Percentiles rank a stretch among this genome's conserved stretches.
These are phyloP conservation scores for Microascus cirrosus DNA, from an alignment of 2,329 filamentous ascomycete species.

Conservation along the genomic window DNA sequence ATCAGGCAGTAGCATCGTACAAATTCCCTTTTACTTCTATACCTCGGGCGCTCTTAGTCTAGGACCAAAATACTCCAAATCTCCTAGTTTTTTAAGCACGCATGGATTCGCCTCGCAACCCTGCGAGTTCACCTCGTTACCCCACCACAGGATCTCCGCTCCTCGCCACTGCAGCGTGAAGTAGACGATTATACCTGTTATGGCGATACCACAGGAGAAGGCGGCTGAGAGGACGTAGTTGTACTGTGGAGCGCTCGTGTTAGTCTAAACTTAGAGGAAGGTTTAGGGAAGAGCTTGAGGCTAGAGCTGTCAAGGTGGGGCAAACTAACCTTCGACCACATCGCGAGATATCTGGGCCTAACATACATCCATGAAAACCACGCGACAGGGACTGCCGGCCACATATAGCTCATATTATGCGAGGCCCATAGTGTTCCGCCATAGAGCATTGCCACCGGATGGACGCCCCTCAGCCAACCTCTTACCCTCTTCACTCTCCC, in stretches of 20 bases:
- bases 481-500: constrained; percentile 10
- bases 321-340: constrained; percentile 31
- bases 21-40: no score
- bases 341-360: constrained; percentile 28
- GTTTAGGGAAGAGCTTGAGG: neutral
- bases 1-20: no score
- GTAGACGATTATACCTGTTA: constrained; percentile 34
- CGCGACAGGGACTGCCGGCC: constrained; percentile 33
- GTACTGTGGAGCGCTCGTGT: constrained; percentile 10
- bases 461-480: constrained; percentile 25
- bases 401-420: constrained; percentile 34
- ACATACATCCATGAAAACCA: constrained; percentile 36
- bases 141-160: constrained; percentile 31
- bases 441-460: constrained; percentile 28
- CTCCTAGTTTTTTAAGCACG: constrained; percentile 9
- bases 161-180: constrained; percentile 29
- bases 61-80: constrained; percentile 7
- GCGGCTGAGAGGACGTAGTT: constrained; percentile 36
- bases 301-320: neutral
- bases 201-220: constrained; percentile 30
- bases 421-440: constrained; percentile 28
- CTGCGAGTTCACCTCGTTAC: constrained; percentile 19
- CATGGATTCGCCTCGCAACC: constrained; percentile 15
- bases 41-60: neutral
- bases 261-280: neutral